Base-by-base conservation (phyloP, 179 eudicot genomes). In the Beta macrorhiza region DNA sequence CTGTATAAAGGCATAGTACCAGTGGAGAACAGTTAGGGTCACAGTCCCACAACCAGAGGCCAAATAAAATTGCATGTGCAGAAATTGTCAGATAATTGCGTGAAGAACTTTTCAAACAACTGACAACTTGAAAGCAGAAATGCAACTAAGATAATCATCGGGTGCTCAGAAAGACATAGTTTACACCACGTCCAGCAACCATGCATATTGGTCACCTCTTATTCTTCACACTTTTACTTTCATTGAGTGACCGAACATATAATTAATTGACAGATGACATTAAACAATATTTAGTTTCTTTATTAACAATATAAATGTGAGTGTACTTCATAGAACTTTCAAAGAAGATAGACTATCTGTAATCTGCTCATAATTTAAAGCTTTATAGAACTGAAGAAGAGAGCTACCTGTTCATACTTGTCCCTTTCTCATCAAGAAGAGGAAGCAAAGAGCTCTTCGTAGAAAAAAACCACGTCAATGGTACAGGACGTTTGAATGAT, bases 401-500 rank as follows among this genome's bases (percentile, higher is more conserved):
- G n/a, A 56, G 37, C 25, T 89, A 92, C 99, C 96, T 94, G 86
- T 96, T 96, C 97, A 96, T 94, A 89, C 87, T 80, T 45, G 93
- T 94, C 85, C 98, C 98, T 84, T 89, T 96, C 20, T 91, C 93
- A 88, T 96, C 89, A 82, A 96, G 97, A 84, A 96, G 99, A 78
- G 93, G 97, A 78, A 86, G 82, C 84, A 96, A 83, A 76, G 91
- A 87, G 74, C 90, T 83, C 88, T 92, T 96, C 67, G 97, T 90
- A 53, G 97, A 94, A 88, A 96, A 94, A 87, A 91, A 93, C 99
- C 99, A 96, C 25, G 92, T 94, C 92, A 96, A 88, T 44, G 99
- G 99, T 84, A 96, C 99, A 62, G 99, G 99, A 63, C 99, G 94
- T 88, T 89, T 94, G 59, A 95, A 85, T 57, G 97, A 87, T 75